Percentiles rank a stretch among this genome's conserved stretches.
These are phyloP conservation scores for Kockovaella imperatae DNA, from an alignment of 768 basidiomycete genomes.

Conservation along the genomic window DNA sequence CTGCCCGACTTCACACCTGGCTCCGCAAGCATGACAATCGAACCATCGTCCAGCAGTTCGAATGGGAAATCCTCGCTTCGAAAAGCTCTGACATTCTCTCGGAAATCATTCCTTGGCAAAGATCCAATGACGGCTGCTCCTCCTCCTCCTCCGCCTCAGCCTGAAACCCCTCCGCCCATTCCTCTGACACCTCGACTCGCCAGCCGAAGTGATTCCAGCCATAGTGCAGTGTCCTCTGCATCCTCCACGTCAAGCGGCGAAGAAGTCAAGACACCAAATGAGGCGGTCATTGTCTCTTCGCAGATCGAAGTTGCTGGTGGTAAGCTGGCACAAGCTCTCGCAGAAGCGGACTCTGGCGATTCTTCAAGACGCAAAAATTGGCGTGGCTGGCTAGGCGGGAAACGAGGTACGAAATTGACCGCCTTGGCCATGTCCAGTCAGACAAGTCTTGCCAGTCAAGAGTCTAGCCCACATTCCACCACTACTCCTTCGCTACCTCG, in stretches of 20 bases:
- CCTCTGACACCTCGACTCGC: neutral
- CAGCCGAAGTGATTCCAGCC: constrained; percentile 5
- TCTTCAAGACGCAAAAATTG: constrained; percentile 22
- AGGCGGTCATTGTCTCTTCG: constrained; percentile 2
- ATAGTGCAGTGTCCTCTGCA: constrained; percentile 15
- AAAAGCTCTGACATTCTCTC: constrained; percentile 5
- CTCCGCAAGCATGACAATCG: too few relatives aligned
- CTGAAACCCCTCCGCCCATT: constrained; percentile 4
- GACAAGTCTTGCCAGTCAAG: constrained; percentile 5
- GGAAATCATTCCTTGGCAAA: neutral
- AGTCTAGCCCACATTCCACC: constrained; percentile 5
- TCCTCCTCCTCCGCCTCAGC: neutral
- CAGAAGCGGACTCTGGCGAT: constrained; percentile 13
- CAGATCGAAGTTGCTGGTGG: constrained; percentile 16
- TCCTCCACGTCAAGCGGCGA: constrained; percentile 23
- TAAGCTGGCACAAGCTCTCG: constrained; percentile 20
- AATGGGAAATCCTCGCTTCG: neutral
- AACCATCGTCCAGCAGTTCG: neutral
- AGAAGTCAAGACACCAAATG: constrained; percentile 23
- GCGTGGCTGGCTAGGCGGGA: constrained; percentile 25
- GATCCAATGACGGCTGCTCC: neutral
- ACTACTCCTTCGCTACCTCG: constrained; percentile 14
- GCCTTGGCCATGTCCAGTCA: neutral
- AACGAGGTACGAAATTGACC: constrained; percentile 7
- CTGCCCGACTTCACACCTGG: too few relatives aligned